These are phyloP conservation scores for Capronia coronata DNA, from an alignment of 2,329 filamentous ascomycete species.

Conservation along the genomic window DNA sequence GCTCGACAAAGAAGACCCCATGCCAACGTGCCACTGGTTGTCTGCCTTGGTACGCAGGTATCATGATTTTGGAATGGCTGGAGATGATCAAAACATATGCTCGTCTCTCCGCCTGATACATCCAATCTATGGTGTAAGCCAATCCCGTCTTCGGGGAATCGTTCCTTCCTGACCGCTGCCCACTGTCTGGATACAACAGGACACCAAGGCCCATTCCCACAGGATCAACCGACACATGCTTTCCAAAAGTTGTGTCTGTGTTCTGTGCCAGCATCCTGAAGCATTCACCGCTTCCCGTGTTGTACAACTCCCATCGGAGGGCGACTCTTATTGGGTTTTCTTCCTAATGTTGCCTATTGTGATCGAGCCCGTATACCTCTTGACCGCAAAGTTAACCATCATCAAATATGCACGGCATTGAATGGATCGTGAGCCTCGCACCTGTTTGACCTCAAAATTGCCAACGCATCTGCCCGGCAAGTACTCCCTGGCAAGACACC, in stretches of 20 bases:
- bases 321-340: background rate
- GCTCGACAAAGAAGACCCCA: background rate
- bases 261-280: slow-evolving; percentile 4
- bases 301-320: background rate
- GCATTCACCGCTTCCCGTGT: slow-evolving; percentile 5
- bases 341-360: background rate
- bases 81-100: background rate
- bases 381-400: background rate
- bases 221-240: slow-evolving; percentile 4
- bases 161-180: no score
- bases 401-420: background rate
- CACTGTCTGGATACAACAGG: no score
- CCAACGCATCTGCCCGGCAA: background rate
- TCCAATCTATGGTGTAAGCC: no score
- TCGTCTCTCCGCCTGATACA: no score
- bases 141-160: background rate
- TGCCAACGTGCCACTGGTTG: no score
- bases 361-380: background rate
- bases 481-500: background rate
- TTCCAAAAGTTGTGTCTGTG: background rate
- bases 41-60: no score
- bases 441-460: background rate
- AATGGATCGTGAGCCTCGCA: background rate
- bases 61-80: no score
- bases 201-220: background rate